phyloP scores from a whole-genome alignment of 352 stramenopile genomes.

The Globisporangium cystogenes region DNA sequence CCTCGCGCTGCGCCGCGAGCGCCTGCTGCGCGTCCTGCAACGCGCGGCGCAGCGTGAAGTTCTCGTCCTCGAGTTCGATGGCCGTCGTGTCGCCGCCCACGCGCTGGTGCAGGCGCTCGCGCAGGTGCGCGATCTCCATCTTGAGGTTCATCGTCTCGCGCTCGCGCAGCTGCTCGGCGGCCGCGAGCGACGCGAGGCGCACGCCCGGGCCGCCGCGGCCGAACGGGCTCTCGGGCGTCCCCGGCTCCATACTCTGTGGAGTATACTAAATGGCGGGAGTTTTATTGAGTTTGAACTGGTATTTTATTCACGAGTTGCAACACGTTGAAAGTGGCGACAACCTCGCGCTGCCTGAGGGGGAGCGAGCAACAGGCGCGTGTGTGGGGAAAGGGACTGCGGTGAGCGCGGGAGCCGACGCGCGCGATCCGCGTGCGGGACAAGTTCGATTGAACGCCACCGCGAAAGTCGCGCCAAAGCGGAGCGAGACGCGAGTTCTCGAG shows the following conservation, averaged over 20 bases:
- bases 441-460: too few relatives aligned
- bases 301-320: too few relatives aligned
- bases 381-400: too few relatives aligned
- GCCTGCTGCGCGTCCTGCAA: constrained; percentile 47
- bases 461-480: too few relatives aligned
- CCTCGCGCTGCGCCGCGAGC: constrained; percentile 31
- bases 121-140: constrained; percentile 76
- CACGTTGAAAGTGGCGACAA: too few relatives aligned
- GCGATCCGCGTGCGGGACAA: too few relatives aligned
- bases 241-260: not conserved
- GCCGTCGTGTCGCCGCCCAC: constrained; percentile 72
- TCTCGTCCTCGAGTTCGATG: constrained; percentile 73
- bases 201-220: constrained; percentile 7
- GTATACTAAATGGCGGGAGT: too few relatives aligned
- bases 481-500: too few relatives aligned
- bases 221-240: not conserved
- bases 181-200: constrained; percentile 40
- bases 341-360: too few relatives aligned
- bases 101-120: constrained; percentile 52
- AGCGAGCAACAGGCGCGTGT: too few relatives aligned
- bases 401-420: too few relatives aligned
- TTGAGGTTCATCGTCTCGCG: constrained; percentile 83
- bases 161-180: constrained; percentile 44
- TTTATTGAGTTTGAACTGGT: too few relatives aligned
- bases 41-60: constrained; percentile 53